A percentile compares a stretch with the other conserved stretches of the same genome.
Evolutionary conservation across 768 basidiomycete genomes (phyloP).

Genomic region (Suillus subluteus): DNA sequence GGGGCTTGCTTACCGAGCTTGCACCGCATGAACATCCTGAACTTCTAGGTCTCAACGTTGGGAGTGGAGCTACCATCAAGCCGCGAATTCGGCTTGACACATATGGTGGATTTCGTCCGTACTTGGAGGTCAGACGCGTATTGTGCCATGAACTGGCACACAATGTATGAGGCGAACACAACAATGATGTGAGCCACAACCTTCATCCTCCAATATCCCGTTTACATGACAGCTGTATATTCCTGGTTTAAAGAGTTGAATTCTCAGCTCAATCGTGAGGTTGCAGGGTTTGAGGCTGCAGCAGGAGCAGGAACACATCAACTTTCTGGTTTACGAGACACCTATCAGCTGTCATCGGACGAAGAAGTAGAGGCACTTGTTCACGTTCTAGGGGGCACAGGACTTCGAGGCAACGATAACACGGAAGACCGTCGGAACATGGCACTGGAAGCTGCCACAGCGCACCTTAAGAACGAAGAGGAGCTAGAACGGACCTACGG

Average conservation of each 20-base stretch:
- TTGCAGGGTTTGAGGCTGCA: slow-evolving; percentile 65
- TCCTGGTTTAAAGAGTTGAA: slow-evolving; percentile 75
- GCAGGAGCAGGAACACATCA: slow-evolving; percentile 56
- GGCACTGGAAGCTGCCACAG: slow-evolving; percentile 63
- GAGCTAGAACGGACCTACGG: slow-evolving; percentile 75
- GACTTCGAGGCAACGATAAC: slow-evolving; percentile 42
- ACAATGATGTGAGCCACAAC: slow-evolving; percentile 60
- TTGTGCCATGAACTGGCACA: slow-evolving; percentile 81
- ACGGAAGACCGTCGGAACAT: slow-evolving; percentile 59
- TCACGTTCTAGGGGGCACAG: slow-evolving; percentile 58
- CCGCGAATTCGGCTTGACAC: slow-evolving; percentile 68
- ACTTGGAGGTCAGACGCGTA: slow-evolving; percentile 65
- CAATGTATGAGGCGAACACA: slow-evolving; percentile 74
- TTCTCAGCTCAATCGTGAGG: slow-evolving; percentile 73
- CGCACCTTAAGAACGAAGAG: slow-evolving; percentile 63
- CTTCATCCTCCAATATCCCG: background rate
- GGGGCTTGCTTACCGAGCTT: slow-evolving; percentile 69
- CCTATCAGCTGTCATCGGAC: slow-evolving; percentile 56
- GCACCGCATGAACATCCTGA: slow-evolving; percentile 77
- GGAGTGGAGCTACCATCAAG: slow-evolving; percentile 64
- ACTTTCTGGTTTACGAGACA: slow-evolving; percentile 39
- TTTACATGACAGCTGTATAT: background rate
- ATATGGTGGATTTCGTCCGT: slow-evolving; percentile 74
- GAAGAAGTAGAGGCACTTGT: slow-evolving; percentile 58
- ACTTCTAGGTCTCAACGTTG: slow-evolving; percentile 70